These are phyloP conservation scores for Aspergillus clavatus DNA, from an alignment of 2,329 filamentous ascomycete genomes.

Conservation along the genomic window DNA sequence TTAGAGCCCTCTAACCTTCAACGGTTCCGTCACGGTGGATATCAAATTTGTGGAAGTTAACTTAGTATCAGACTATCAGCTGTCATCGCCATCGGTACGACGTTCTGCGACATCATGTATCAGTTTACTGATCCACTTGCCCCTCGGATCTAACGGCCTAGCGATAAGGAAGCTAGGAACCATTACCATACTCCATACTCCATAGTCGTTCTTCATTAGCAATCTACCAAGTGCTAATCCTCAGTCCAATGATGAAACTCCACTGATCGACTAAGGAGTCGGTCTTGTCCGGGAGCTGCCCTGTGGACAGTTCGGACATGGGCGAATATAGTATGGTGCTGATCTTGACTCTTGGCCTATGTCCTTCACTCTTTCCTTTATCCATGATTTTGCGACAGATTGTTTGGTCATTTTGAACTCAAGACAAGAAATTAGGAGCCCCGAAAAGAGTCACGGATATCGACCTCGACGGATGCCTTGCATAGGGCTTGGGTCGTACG, in stretches of 20 bases:
- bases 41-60: background rate
- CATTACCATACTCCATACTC: too few species aligned
- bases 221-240: background rate
- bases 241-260: conserved; percentile 7
- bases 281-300: conserved; percentile 12
- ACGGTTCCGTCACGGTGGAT: background rate
- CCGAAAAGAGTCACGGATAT: background rate
- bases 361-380: background rate
- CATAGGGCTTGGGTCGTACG: background rate
- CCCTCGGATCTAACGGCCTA: too few species aligned
- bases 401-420: background rate
- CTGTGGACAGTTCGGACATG: conserved; percentile 7
- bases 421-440: background rate
- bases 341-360: background rate
- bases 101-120: background rate
- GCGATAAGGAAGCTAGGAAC: too few species aligned
- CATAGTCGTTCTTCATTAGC: too few species aligned
- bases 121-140: background rate
- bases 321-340: conserved; percentile 8
- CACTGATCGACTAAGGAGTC: conserved; percentile 13
- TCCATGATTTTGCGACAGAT: background rate
- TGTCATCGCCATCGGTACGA: background rate
- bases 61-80: background rate
- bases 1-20: background rate
- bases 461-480: conserved; percentile 6